Evolutionary conservation across 1,139 yeast species (phyloP), one percentile per base, ranked within the genome.

Genomic region (Oligophagozyma castellii): DNA sequence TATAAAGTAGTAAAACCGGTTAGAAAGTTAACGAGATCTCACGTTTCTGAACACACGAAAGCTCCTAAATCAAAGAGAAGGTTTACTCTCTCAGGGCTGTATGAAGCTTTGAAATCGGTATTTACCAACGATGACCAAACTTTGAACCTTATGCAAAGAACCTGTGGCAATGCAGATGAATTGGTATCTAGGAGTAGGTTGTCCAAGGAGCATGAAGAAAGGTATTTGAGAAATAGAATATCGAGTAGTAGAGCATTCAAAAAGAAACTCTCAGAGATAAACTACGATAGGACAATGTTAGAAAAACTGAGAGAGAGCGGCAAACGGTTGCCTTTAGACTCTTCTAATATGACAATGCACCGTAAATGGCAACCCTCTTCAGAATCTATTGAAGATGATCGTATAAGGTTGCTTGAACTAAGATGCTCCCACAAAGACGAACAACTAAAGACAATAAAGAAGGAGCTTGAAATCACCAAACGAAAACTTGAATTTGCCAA

Each of bases 391-490:
- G 23, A 26, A n/a, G 39, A 35, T 25, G 48, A 43, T 33, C 39
- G 36, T 22, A 39, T 39, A 4, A 24, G 34, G 4, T 28, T 43
- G 5, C 27, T 43, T 21, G 42, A 40, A 22, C 38, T 53, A 24
- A 51, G 67, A 29, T 70, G 72, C 3, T 55, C 61, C 7, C 73
- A 67, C 35, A 53, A 73, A 22, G 76, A 71, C 41, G 65, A 54
- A 6, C 63, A 67, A 44, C 55, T 74, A 16, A 58, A 69, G 48
- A 77, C 72, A 39, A 67, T 79, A 23, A 80, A 74, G 46, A 67
- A 76, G 74, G 32, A 65, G 69, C 12, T 71, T 47, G n/a, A n/a
- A n/a, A n/a, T n/a, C n/a, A n/a, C n/a, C n/a, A n/a, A n/a, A n/a
- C n/a, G n/a, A n/a, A n/a, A n/a, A n/a, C n/a, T n/a, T n/a, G n/a